A percentile compares a stretch with the other conserved stretches of the same genome.
Evolutionary conservation across 495 filamentous ascomycete species (phyloP).

Genomic region (Penicillium bialowiezense): DNA sequence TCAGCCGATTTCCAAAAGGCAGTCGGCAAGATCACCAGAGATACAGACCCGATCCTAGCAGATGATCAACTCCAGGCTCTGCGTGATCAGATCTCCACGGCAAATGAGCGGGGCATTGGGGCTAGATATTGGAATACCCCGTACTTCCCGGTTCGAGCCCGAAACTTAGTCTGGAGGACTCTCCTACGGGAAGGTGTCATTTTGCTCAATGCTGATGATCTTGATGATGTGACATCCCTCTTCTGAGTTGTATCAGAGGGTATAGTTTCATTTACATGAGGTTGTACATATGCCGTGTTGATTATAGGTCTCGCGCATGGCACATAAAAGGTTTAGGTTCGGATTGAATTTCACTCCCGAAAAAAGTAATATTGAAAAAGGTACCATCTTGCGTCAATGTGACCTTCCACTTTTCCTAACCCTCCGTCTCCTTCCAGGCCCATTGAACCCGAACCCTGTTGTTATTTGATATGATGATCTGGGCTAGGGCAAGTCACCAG

Average conservation of each 20-base stretch:
- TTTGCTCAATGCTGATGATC: conserved; percentile 76
- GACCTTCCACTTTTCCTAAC: background rate
- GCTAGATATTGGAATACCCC: conserved; percentile 75
- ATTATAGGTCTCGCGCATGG: too few species aligned
- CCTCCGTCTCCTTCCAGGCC: background rate
- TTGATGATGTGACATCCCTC: conserved; percentile 50
- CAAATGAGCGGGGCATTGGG: conserved; percentile 60
- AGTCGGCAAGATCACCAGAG: conserved; percentile 37
- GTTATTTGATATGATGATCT: too few species aligned
- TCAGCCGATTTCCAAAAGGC: conserved; percentile 41
- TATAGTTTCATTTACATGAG: background rate
- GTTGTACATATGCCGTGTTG: background rate
- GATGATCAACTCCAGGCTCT: conserved; percentile 57
- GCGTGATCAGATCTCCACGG: conserved; percentile 57
- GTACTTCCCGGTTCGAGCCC: conserved; percentile 58
- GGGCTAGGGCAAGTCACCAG: too few species aligned
- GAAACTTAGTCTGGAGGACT: conserved; percentile 68
- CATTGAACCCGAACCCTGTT: too few species aligned
- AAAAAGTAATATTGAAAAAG: too few species aligned
- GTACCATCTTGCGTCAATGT: background rate
- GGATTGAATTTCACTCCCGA: too few species aligned
- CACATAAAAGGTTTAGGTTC: too few species aligned
- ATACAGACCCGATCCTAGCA: conserved; percentile 29
- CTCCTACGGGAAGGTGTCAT: conserved; percentile 66
- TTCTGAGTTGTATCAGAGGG: conserved; percentile 18